Evolutionary conservation across 768 basidiomycete species (phyloP).

Genomic region (Lyophyllum shimeji): DNA sequence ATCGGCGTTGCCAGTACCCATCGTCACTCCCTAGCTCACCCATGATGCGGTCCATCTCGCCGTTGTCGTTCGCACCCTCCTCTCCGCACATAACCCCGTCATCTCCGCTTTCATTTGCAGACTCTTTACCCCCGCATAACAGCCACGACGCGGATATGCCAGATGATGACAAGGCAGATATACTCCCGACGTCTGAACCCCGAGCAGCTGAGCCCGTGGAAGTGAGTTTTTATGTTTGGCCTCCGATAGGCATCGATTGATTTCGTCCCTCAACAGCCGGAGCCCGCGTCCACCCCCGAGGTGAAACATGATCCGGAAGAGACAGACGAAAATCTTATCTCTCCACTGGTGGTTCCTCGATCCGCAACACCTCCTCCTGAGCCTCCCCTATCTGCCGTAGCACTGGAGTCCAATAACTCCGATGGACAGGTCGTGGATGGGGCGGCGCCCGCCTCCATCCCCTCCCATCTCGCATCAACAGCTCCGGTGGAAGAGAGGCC

Average conservation of each 20-base stretch:
- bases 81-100: slow-evolving; percentile 25
- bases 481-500: neutral
- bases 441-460: neutral
- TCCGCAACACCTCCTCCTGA: neutral
- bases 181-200: neutral
- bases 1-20: no score
- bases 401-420: neutral
- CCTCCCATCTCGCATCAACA: neutral
- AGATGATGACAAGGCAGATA: slow-evolving; percentile 11
- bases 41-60: slow-evolving; percentile 35
- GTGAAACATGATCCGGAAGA: slow-evolving; percentile 1
- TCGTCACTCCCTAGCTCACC: slow-evolving; percentile 34
- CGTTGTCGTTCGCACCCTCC: slow-evolving; percentile 19
- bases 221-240: neutral
- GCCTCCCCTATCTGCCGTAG: neutral
- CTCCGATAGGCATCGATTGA: neutral
- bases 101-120: slow-evolving; percentile 12
- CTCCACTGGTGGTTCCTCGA: slow-evolving; percentile 18
- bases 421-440: neutral
- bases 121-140: slow-evolving; percentile 8
- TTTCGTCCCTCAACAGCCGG: neutral
- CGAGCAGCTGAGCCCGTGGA: neutral
- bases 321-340: no score
- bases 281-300: neutral
- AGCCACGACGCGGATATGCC: slow-evolving; percentile 5